Base-by-base conservation (phyloP, 2,329 filamentous ascomycete species). In the Neofusicoccum umdonicola region DNA sequence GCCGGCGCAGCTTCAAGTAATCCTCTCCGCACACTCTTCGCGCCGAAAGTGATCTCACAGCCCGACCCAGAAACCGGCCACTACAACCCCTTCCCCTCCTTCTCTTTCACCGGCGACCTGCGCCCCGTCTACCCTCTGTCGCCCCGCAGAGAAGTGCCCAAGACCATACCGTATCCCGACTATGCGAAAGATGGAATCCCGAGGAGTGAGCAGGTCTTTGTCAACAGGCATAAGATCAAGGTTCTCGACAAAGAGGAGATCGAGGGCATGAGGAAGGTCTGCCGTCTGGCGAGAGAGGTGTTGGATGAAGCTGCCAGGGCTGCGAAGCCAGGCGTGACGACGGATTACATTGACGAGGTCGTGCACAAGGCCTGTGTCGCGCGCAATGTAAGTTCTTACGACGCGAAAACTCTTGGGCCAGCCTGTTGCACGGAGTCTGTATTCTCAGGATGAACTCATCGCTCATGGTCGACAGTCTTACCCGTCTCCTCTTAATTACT, bases 311-410 rank as follows among this genome's bases (percentile, higher is more conserved):
- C 93, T 1, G 95, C 92, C 0, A 87, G 89, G 13, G 94, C 90
- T 60, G 81, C 90, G 51, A 90, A 88, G 74, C 94, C 95, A n/a
- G 95, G 95, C 56, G 90, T 98, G 39, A 97, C 94, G 6, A 98
- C 95, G 6, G 95, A 99, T 75, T 89, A 96, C 72, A 92, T 99
- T 66, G 95, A 99, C 74, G 90, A 96, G 79, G 83, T 98, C 67
- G 93, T 97, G 45, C 95, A 99, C 82, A 92, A 97, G 71, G 95
- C 94, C 60, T 97, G 92, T 75, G 82, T 98, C 69, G 94, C 97
- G 80, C 87, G 95, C 79, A 87, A 97, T 70, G 94, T 97, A 80
- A 80, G 90, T 77, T 12, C 17, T 15, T 5, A 47, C 15, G 13
- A 45, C 7, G 12, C 2, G 11, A 3, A 7, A 1, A 13, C 4